A percentile compares a stretch with the other conserved stretches of the same genome.
These are phyloP conservation scores for Tolypocladium album DNA, from an alignment of 2,329 filamentous ascomycete species.

Conservation along the genomic window DNA sequence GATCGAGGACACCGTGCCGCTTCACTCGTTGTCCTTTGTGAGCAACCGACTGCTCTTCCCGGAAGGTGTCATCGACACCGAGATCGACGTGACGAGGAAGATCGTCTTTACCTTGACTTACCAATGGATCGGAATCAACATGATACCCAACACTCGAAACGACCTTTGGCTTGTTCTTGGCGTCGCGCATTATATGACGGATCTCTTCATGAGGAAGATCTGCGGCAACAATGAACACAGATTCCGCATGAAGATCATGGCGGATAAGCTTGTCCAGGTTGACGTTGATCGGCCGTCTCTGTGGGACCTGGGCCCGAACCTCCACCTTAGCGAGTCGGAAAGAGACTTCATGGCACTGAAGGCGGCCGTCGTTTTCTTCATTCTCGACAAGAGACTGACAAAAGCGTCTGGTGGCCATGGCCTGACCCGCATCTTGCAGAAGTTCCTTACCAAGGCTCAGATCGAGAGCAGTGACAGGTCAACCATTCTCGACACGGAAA, in stretches of 20 bases:
- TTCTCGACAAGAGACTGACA: conserved; percentile 80
- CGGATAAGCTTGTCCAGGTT: conserved; percentile 70
- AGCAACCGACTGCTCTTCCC: conserved; percentile 80
- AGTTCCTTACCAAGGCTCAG: conserved; percentile 76
- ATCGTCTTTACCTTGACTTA: conserved; percentile 77
- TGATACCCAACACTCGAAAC: conserved; percentile 68
- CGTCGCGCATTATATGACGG: conserved; percentile 89
- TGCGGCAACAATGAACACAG: conserved; percentile 93
- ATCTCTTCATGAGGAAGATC: conserved; percentile 80
- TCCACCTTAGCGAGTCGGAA: conserved; percentile 77
- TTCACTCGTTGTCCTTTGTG: conserved; percentile 77
- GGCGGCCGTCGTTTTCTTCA: conserved; percentile 82
- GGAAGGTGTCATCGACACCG: conserved; percentile 72
- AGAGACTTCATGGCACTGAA: conserved; percentile 86
- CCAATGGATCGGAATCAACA: conserved; percentile 91
- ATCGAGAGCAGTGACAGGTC: conserved; percentile 51
- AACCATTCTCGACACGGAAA: conserved; percentile 61
- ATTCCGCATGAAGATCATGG: conserved; percentile 76
- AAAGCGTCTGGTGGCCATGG: conserved; percentile 78
- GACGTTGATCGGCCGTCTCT: conserved; percentile 78
- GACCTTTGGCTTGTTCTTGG: conserved; percentile 89
- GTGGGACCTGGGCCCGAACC: conserved; percentile 63
- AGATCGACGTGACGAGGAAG: conserved; percentile 70
- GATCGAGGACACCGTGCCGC: conserved; percentile 59
- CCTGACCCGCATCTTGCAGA: conserved; percentile 74